These are phyloP conservation scores for Verticillium tricorpus DNA, from an alignment of 2,329 filamentous ascomycete genomes.

Conservation along the genomic window DNA sequence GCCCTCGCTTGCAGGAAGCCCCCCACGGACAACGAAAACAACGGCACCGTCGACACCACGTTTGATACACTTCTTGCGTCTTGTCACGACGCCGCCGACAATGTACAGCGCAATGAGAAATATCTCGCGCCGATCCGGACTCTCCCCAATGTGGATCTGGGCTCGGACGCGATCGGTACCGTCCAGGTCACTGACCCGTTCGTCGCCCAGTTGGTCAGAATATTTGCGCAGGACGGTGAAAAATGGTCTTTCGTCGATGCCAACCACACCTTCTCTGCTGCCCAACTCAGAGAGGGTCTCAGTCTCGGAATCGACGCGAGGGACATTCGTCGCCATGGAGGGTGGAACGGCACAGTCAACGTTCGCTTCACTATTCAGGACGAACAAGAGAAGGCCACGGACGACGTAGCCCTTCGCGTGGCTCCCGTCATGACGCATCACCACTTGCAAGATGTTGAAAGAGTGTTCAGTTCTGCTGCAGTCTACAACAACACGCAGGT, in stretches of 20 bases:
- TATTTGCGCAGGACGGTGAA: neutral
- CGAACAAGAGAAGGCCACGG: conserved; percentile 4
- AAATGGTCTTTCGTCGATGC: conserved; percentile 21
- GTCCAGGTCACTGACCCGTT: conserved; percentile 10
- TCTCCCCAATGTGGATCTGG: conserved; percentile 15
- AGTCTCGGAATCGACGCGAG: conserved; percentile 30
- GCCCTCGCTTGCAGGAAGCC: neutral
- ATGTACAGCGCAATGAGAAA: conserved; percentile 23
- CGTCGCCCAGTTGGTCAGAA: conserved; percentile 17
- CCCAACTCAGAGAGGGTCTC: conserved; percentile 22
- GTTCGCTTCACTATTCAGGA: conserved; percentile 18
- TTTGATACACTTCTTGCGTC: conserved; percentile 20
- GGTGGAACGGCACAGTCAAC: conserved; percentile 23
- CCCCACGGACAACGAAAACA: neutral
- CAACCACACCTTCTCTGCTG: conserved; percentile 21
- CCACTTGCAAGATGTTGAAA: conserved; percentile 23
- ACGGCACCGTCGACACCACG: conserved; percentile 5
- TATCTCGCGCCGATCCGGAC: conserved; percentile 27
- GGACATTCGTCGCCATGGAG: conserved; percentile 16
- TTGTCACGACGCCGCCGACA: conserved; percentile 31
- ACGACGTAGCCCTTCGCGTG: conserved; percentile 26
- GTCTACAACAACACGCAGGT: neutral
- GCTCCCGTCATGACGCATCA: conserved; percentile 34
- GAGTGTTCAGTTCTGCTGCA: conserved; percentile 18
- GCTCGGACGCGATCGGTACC: conserved; percentile 10